Evolutionary conservation across 805 yeast genomes (phyloP).

Genomic region (Candida lessepsii): DNA sequence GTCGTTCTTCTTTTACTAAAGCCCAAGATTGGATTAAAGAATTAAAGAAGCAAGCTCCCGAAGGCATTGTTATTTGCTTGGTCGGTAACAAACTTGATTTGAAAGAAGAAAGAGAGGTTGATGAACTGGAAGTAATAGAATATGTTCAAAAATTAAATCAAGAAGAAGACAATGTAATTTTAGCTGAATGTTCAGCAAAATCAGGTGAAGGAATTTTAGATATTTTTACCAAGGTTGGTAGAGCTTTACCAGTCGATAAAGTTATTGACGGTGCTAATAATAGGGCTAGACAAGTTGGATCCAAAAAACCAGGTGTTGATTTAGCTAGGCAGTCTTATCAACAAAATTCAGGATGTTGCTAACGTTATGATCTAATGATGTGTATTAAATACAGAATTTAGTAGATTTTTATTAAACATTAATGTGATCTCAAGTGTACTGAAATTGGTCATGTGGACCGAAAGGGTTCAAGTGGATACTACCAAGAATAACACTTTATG

Average conservation of each 20-base stretch:
- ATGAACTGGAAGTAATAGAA: conserved; percentile 44
- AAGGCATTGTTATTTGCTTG: conserved; percentile 71
- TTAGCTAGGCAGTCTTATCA: conserved; percentile 29
- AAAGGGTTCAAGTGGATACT: too few species aligned
- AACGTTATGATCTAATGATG: conserved; percentile 7
- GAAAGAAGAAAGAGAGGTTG: conserved; percentile 45
- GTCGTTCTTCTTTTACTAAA: conserved; percentile 60
- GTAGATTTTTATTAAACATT: background rate
- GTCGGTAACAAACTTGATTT: conserved; percentile 81
- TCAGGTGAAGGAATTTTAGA: conserved; percentile 45
- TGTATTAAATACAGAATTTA: background rate
- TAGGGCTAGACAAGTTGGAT: conserved; percentile 25
- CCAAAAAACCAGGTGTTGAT: conserved; percentile 36
- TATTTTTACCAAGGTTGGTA: conserved; percentile 37
- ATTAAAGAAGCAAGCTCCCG: conserved; percentile 75
- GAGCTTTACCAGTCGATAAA: conserved; percentile 44
- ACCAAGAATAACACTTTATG: background rate
- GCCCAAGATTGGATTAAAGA: conserved; percentile 81
- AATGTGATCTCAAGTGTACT: too few species aligned
- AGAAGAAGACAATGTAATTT: conserved; percentile 42
- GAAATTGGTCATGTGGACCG: too few species aligned
- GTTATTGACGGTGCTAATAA: conserved; percentile 23
- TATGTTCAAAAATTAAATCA: conserved; percentile 43
- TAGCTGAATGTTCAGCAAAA: conserved; percentile 45
- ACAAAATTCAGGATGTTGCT: conserved; percentile 28